phyloP scores from a whole-genome alignment of 352 stramenopile species.

The Hyaloperonospora brassicae region DNA sequence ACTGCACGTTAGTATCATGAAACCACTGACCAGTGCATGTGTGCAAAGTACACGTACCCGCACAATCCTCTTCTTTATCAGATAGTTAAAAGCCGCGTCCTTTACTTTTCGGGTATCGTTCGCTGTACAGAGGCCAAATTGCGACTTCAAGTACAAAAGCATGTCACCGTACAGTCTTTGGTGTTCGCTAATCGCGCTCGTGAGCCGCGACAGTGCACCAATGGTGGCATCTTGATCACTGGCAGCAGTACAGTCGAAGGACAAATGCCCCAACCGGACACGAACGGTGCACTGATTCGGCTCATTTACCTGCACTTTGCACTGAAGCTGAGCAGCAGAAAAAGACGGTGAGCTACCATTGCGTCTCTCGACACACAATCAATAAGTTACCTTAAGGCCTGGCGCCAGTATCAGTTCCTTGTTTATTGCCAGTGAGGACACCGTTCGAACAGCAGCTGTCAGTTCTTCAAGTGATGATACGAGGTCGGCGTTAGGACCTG shows the following conservation, averaged over 20 bases:
- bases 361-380: not conserved
- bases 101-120: constrained; percentile 41
- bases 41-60: constrained; percentile 24
- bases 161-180: constrained; percentile 37
- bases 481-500: constrained; percentile 53
- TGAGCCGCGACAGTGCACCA: constrained; percentile 33
- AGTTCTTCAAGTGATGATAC: constrained; percentile 44
- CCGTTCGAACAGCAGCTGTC: constrained; percentile 28
- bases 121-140: constrained; percentile 32
- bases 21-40: not conserved
- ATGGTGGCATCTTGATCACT: constrained; percentile 45
- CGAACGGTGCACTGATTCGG: constrained; percentile 19
- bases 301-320: constrained; percentile 22
- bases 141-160: constrained; percentile 30
- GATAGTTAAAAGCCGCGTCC: constrained; percentile 40
- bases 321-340: constrained; percentile 42
- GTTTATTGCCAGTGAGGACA: constrained; percentile 42
- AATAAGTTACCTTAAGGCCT: constrained; percentile 40
- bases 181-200: constrained; percentile 31
- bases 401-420: constrained; percentile 47
- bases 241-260: constrained; percentile 21
- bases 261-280: constrained; percentile 40
- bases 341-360: constrained; percentile 11
- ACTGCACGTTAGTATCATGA: constrained; percentile 9
- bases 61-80: constrained; percentile 35